Evolutionary conservation across 108 stramenopile genomes (phyloP), one percentile per base, ranked within the genome.

Genomic region (Craspedostauros australis): DNA sequence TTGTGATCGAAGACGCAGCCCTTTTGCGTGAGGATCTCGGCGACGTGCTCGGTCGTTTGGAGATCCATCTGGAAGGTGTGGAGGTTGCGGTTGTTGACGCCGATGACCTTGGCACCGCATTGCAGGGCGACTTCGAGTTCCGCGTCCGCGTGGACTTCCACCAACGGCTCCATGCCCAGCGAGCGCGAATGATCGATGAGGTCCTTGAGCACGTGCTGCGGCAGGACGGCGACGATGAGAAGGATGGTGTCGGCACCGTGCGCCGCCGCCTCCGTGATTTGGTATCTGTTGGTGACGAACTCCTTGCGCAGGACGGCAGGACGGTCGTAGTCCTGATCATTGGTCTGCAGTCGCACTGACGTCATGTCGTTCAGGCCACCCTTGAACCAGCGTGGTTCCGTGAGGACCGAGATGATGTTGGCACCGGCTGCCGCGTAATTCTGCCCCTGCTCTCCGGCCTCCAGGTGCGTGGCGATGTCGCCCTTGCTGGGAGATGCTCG

Each of bases 31-130:
- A 93, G 54, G 30, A 64, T 63, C 39, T 57, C 70, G 6, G 88
- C 86, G 6, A 91, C 59, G 48, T 82, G 77, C 36, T 91, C 82
- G 0, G 96, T 95, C 7, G 87, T 88, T 16, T 50, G 69, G 58
- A 97, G 63, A 69, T 99, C 98, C 68, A 99, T 77, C 54, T 95
- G 82, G 51, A 99, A 96, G 16, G 94, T 96, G 69, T 97, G 96
- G 12, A 99, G 66, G 69, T 99, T 96, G 46, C 98, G 88, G 75
- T 97, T 97, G 65, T 99, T 99, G 2, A 99, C 95, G 4, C 98
- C 98, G 69, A 99, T 88, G 5, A 96, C 96, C 41, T 62, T 75
- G 2, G 96, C 95, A 14, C 94, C 96, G 0, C 86, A 85, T 7
- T 71, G 40, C 12, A 97, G 49, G 0, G 98, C 98, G 2, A 96